phyloP scores from a whole-genome alignment of 805 yeast species.

The Wickerhamiella occidentalis region DNA sequence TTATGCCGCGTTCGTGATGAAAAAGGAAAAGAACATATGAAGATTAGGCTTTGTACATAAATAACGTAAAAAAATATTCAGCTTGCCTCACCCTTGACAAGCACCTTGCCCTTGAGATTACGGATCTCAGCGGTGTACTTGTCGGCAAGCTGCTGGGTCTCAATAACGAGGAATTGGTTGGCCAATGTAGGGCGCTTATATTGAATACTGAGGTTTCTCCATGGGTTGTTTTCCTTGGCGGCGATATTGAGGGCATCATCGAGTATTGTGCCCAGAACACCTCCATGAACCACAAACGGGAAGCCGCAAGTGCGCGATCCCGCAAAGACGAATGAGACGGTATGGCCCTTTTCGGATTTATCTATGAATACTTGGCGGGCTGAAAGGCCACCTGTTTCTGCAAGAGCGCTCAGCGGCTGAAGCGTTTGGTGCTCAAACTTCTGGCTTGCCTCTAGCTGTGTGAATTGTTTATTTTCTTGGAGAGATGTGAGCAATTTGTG shows the following conservation, averaged over 20 bases:
- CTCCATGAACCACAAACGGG: conserved; percentile 83
- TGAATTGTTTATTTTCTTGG: neutral
- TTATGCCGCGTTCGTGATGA: conserved; percentile 16
- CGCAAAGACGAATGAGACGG: conserved; percentile 57
- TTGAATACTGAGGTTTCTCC: conserved; percentile 27
- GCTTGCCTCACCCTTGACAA: conserved; percentile 32
- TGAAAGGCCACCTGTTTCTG: conserved; percentile 40
- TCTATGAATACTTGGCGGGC: conserved; percentile 60
- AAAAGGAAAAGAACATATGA: neutral
- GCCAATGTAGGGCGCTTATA: conserved; percentile 69
- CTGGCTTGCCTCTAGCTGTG: conserved; percentile 1
- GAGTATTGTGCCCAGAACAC: conserved; percentile 65
- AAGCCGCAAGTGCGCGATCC: conserved; percentile 76
- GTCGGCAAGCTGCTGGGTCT: conserved; percentile 31
- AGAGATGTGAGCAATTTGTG: conserved; percentile 7
- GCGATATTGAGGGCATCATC: conserved; percentile 62
- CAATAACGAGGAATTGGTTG: conserved; percentile 60
- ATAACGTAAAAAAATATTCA: neutral
- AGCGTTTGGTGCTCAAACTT: neutral
- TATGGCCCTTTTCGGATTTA: conserved; percentile 43
- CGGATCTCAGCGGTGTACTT: conserved; percentile 44
- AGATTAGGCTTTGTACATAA: neutral
- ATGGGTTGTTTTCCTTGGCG: conserved; percentile 21
- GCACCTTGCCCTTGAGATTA: conserved; percentile 38
- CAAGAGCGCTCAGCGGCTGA: neutral